These are phyloP conservation scores for Cephalotrichum gorgonifer DNA, from an alignment of 2,329 filamentous ascomycete genomes.

Conservation along the genomic window DNA sequence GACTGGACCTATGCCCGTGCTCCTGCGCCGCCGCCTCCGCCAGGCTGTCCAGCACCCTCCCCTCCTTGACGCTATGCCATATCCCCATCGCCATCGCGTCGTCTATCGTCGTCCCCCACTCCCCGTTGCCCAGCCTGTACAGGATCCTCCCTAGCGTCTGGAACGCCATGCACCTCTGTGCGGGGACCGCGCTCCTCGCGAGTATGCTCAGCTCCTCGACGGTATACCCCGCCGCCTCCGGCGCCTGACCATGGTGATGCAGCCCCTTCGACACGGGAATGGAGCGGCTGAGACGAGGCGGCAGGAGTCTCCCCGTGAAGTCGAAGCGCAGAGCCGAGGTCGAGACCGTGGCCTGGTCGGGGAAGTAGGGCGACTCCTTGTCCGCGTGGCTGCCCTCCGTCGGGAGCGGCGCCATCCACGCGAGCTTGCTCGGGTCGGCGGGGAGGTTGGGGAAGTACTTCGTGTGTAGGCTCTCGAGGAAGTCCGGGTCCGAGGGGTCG, in stretches of 20 bases:
- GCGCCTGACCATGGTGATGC: conserved; percentile 88
- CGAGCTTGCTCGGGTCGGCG: conserved; percentile 72
- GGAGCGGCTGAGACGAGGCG: conserved; percentile 61
- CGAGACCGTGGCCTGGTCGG: conserved; percentile 59
- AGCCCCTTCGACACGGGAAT: conserved; percentile 72
- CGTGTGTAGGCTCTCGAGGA: conserved; percentile 72
- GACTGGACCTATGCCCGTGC: conserved; percentile 65
- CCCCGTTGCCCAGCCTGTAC: conserved; percentile 67
- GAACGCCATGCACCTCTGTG: conserved; percentile 84
- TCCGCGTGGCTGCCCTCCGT: conserved; percentile 55
- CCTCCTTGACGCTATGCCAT: conserved; percentile 72
- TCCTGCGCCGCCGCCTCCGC: conserved; percentile 64
- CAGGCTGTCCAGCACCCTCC: conserved; percentile 66
- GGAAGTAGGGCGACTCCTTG: conserved; percentile 70
- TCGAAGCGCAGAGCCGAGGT: conserved; percentile 78
- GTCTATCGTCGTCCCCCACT: conserved; percentile 50
- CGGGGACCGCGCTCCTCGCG: conserved; percentile 69
- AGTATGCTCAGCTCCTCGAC: conserved; percentile 75
- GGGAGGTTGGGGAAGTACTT: conserved; percentile 91
- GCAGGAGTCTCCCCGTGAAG: conserved; percentile 70
- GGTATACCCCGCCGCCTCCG: conserved; percentile 90
- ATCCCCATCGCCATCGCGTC: conserved; percentile 62
- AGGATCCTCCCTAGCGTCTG: conserved; percentile 81
- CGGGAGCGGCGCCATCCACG: conserved; percentile 76
- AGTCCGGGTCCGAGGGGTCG: conserved; percentile 72